Base-by-base conservation (phyloP, 768 basidiomycete species). In the Pisolithus orientalis region DNA sequence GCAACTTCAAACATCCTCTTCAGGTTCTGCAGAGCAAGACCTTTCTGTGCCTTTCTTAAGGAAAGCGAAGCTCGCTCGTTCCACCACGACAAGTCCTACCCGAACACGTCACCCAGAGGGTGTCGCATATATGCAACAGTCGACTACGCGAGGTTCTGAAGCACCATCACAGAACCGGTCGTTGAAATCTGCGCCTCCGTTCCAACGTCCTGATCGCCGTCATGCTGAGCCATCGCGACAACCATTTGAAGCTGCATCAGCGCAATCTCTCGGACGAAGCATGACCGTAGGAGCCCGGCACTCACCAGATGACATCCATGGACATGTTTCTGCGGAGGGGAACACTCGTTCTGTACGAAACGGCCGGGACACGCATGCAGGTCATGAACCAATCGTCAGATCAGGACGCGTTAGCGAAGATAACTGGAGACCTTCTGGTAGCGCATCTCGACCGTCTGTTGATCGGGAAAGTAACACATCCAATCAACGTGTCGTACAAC, bases 101-200 rank as follows among this genome's bases (percentile, higher is more conserved):
- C 62, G 53, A 49, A 54, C 54, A 45, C 59, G 48, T 48, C 32
- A 53, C 39, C 43, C 40, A 4, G 62, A 61, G 31, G 50, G 58
- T 7, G 39, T 49, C 29, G 7, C 44, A 14, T 53, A 57, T 44
- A 46, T 51, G 25, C 66, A 62, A 52, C 65, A 62, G 28, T 57
- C 50, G 50, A 44, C 55, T 6, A 34, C 59, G 25, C 61, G 65
- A 28, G 51, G 59, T 48, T 54, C 64, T 42, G 51, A 64, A 17
- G 37, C 42, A 8, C 21, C 57, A 39, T 42, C 62, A 8, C 65
- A 62, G 31, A 61, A 64, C 13, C 59, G 56, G 49, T 44, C 65
- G 3, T 57, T 87, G 29, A 77, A 77, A 17, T 67, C 76, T 21
- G 71, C 70, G 74, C 76, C 81, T 16, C 87, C 87, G 8, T 84